Evolutionary conservation across 2,329 filamentous ascomycete genomes (phyloP).

Genomic region (Diaporthe eres): DNA sequence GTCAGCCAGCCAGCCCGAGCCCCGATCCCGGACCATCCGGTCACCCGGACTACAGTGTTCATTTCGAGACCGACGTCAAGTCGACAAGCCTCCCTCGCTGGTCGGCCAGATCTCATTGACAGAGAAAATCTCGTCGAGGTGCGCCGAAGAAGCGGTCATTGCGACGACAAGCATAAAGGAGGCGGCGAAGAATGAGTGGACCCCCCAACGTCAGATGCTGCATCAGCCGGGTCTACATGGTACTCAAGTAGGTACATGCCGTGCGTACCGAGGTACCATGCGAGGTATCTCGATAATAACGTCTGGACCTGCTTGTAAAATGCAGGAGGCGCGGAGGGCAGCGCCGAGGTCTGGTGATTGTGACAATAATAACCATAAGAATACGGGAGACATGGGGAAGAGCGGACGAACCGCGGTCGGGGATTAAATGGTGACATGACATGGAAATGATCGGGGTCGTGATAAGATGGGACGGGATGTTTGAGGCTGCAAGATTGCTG

Average conservation of each 20-base stretch:
- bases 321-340: slow-evolving; percentile 30
- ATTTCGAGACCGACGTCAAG: background rate
- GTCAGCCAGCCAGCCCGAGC: background rate
- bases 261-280: background rate
- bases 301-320: slow-evolving; percentile 9
- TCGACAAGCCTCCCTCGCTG: slow-evolving; percentile 8
- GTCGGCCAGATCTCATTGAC: background rate
- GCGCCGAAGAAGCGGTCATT: slow-evolving; percentile 30
- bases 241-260: background rate
- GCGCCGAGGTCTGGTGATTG: slow-evolving; percentile 13
- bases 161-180: slow-evolving; percentile 32
- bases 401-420: slow-evolving; percentile 29
- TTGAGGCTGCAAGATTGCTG: slow-evolving; percentile 8
- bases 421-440: slow-evolving; percentile 28
- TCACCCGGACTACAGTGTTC: background rate
- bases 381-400: slow-evolving; percentile 22
- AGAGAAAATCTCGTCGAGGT: background rate
- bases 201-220: slow-evolving; percentile 27
- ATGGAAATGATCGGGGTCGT: slow-evolving; percentile 25
- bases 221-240: slow-evolving; percentile 12
- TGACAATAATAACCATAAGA: slow-evolving; percentile 21
- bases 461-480: slow-evolving; percentile 20
- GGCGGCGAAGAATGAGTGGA: slow-evolving; percentile 36
- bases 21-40: slow-evolving; percentile 6
- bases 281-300: background rate